phyloP scores from a whole-genome alignment of 2,329 filamentous ascomycete species.

The Camptophora hylomeconis region DNA sequence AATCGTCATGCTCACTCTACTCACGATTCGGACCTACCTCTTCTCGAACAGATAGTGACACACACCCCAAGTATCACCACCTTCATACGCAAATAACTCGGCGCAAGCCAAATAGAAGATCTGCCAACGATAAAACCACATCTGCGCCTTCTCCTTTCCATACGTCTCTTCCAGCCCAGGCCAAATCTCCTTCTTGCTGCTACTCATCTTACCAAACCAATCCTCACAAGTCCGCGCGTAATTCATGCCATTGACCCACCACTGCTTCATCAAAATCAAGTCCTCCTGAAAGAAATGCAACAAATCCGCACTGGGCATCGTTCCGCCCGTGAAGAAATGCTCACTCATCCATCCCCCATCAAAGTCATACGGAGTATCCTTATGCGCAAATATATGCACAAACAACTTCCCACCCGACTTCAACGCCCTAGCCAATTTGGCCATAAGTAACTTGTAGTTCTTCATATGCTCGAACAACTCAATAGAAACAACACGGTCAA shows the following conservation, averaged over 20 bases:
- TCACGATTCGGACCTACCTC: too few species aligned
- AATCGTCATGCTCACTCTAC: neutral
- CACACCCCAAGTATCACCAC: conserved; percentile 56
- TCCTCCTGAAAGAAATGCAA: conserved; percentile 54
- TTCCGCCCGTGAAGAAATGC: conserved; percentile 61
- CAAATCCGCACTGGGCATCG: conserved; percentile 56
- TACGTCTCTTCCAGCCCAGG: conserved; percentile 53
- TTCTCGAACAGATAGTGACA: conserved; percentile 56
- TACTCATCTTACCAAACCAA: conserved; percentile 21
- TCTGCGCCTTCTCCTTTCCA: conserved; percentile 43
- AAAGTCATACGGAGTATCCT: conserved; percentile 54
- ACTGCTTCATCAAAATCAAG: conserved; percentile 47
- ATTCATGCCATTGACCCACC: conserved; percentile 58
- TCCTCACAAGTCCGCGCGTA: conserved; percentile 58
- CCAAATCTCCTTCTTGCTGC: conserved; percentile 48
- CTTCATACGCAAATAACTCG: conserved; percentile 53
- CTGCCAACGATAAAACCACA: conserved; percentile 60
- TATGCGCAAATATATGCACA: conserved; percentile 55
- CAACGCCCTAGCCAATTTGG: conserved; percentile 47
- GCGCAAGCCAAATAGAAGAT: conserved; percentile 61
- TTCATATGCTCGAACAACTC: conserved; percentile 70
- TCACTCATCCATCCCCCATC: conserved; percentile 63
- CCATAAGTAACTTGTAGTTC: conserved; percentile 56
- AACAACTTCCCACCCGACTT: conserved; percentile 56
- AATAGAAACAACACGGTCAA: conserved; percentile 55